phyloP scores from a whole-genome alignment of 2,329 filamentous ascomycete species.

The Claviceps quebecensis region DNA sequence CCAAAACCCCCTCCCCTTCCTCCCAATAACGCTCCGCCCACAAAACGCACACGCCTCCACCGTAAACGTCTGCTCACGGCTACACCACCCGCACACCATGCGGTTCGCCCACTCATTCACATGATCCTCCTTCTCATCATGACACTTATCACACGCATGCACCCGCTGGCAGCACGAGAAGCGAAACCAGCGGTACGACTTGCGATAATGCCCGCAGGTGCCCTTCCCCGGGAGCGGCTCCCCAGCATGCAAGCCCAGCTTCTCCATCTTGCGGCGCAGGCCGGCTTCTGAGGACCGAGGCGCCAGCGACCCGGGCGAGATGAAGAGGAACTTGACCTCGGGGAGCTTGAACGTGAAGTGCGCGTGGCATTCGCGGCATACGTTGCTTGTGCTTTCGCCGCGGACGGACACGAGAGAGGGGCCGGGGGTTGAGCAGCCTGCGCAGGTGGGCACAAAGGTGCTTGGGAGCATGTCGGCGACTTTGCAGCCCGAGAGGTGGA shows the following conservation, averaged over 20 bases:
- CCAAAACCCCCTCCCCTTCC: conserved; percentile 61
- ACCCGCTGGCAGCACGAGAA: conserved; percentile 49
- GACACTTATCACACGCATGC: conserved; percentile 56
- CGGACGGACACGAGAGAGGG: conserved; percentile 58
- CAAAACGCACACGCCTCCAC: conserved; percentile 66
- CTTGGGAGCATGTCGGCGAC: conserved; percentile 66
- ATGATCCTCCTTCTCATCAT: conserved; percentile 59
- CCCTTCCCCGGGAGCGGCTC: conserved; percentile 40
- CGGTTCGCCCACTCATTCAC: conserved; percentile 67
- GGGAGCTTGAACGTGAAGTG: conserved; percentile 71
- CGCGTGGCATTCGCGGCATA: conserved; percentile 66
- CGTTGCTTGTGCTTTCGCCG: conserved; percentile 57
- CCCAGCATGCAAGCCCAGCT: conserved; percentile 41
- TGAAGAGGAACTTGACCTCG: conserved; percentile 62
- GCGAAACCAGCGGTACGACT: conserved; percentile 49
- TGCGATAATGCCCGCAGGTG: conserved; percentile 43
- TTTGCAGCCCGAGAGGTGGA: conserved; percentile 63
- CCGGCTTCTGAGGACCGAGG: conserved; percentile 23
- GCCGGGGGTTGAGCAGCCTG: conserved; percentile 56
- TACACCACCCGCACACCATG: conserved; percentile 73
- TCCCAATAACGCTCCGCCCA: conserved; percentile 52
- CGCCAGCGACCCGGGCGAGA: conserved; percentile 39
- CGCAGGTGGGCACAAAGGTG: conserved; percentile 66
- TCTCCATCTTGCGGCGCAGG: conserved; percentile 34
- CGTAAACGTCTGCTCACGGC: conserved; percentile 65